Percentiles rank a stretch among this genome's conserved stretches.
phyloP scores from a whole-genome alignment of 2,329 filamentous ascomycete genomes.

The Tolypocladium sp. region DNA sequence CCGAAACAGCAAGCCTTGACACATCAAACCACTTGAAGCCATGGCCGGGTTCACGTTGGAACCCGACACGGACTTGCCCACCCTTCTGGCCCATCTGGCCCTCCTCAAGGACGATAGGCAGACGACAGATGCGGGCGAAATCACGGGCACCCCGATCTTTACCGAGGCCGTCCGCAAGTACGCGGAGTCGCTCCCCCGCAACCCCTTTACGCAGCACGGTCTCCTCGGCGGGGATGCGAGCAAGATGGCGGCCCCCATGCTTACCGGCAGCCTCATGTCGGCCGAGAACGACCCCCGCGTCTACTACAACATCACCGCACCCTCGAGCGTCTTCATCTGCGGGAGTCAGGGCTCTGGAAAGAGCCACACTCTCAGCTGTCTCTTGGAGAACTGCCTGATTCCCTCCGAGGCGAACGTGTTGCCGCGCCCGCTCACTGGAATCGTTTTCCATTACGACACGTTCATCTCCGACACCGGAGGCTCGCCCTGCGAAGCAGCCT shows the following conservation, averaged over 20 bases:
- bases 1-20: neutral
- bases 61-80: neutral
- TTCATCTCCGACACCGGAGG: slow-evolving; percentile 39
- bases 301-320: slow-evolving; percentile 37
- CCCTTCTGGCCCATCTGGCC: slow-evolving; percentile 1
- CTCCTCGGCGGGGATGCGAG: slow-evolving; percentile 7
- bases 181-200: neutral
- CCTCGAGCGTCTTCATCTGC: slow-evolving; percentile 54
- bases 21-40: neutral
- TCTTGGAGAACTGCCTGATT: slow-evolving; percentile 49
- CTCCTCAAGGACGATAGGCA: neutral
- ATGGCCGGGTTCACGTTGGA: neutral
- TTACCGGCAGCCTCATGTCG: too few relatives aligned
- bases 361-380: slow-evolving; percentile 48
- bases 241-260: neutral
- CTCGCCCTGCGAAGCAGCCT: slow-evolving; percentile 51
- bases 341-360: slow-evolving; percentile 57
- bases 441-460: slow-evolving; percentile 58
- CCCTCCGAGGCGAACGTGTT: slow-evolving; percentile 33
- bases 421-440: slow-evolving; percentile 42
- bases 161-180: slow-evolving; percentile 6
- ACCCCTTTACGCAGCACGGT: slow-evolving; percentile 8
- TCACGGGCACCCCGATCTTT: slow-evolving; percentile 8
- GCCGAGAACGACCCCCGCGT: slow-evolving; percentile 18
- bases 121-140: slow-evolving; percentile 2